These are phyloP conservation scores for Strobilomyces echinocephalus DNA, from an alignment of 768 basidiomycete species.

Conservation along the genomic window DNA sequence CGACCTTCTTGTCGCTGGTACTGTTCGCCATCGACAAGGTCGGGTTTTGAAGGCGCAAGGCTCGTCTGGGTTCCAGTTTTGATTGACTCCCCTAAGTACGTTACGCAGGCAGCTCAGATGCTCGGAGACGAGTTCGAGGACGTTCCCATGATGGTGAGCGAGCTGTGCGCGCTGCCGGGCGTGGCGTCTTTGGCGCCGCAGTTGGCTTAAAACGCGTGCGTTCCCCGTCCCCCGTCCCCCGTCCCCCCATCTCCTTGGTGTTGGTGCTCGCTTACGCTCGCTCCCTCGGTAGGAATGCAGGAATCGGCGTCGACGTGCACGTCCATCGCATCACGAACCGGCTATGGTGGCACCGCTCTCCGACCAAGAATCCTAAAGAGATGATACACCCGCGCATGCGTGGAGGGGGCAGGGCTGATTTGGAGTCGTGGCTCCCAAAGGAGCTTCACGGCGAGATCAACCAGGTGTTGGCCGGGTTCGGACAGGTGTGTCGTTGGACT, in stretches of 20 bases:
- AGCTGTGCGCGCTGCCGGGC: slow-evolving; percentile 80
- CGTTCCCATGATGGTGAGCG: slow-evolving; percentile 84
- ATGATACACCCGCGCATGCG: slow-evolving; percentile 42
- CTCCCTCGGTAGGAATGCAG: slow-evolving; percentile 54
- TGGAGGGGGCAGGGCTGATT: slow-evolving; percentile 23
- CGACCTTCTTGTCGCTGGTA: slow-evolving; percentile 90
- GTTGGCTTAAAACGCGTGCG: slow-evolving; percentile 78
- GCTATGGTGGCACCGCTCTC: slow-evolving; percentile 84
- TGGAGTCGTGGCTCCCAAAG: slow-evolving; percentile 80
- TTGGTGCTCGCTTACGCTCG: not conserved
- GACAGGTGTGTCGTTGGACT: slow-evolving; percentile 49
- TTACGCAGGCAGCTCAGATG: slow-evolving; percentile 66
- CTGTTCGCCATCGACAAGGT: slow-evolving; percentile 88
- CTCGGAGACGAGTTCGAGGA: slow-evolving; percentile 70
- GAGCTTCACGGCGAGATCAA: slow-evolving; percentile 75
- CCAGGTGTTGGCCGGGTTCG: slow-evolving; percentile 77
- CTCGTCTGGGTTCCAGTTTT: slow-evolving; percentile 21
- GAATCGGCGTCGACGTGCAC: slow-evolving; percentile 95
- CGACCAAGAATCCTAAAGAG: slow-evolving; percentile 82
- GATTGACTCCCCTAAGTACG: slow-evolving; percentile 43
- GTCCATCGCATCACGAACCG: slow-evolving; percentile 94
- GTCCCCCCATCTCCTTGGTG: no score
- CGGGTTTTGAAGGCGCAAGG: slow-evolving; percentile 89
- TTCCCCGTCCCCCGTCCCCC: not conserved
- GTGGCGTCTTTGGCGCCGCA: slow-evolving; percentile 86